Base-by-base conservation (phyloP, 805 yeast species). In the Saccharomycopsis fodiens region DNA sequence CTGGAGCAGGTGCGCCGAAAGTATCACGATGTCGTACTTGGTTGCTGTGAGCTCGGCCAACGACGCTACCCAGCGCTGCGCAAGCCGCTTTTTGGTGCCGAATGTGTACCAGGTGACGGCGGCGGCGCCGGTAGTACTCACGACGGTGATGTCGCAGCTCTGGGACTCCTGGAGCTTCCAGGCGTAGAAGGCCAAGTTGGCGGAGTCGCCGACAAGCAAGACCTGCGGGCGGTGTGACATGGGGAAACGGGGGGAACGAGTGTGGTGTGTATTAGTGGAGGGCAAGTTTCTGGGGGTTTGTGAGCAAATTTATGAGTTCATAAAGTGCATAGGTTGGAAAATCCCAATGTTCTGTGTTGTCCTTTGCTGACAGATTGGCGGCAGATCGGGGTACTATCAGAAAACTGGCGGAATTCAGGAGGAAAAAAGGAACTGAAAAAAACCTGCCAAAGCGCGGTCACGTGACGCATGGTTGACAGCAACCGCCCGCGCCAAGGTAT, bases 181-280 rank as follows among this genome's bases (percentile, higher is more conserved):
- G 15, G 73, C 71, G 59, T 79, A 79, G 59, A 75, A 78, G 27
- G 74, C 67, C 41, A 78, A 57, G 58, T 77, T 75, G 27, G 85
- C 79, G 58, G 73, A 76, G 7, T 68, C 58, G 25, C 85, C 85
- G 51, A 75, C 73, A 52, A 65, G 49, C 32, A 66, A 52, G 27
- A 64, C 55, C 47, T 59, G 62, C 42, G 56, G 54, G 42, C 61
- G 57, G 27, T 56, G 45, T 7, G 59, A 42, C 58, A 56, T 56
- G 34, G 41, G 7, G 22, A 22, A n/a, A 4, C 19, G 19, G 19
- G 23, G 22, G n/a, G 31, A n/a, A n/a, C n/a, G n/a, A n/a, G n/a
- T n/a, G n/a, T n/a, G n/a, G n/a, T n/a, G n/a, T n/a, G n/a, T n/a
- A n/a, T n/a, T n/a, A n/a, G n/a, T n/a, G n/a, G n/a, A n/a, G n/a